Base-by-base conservation (phyloP, 768 basidiomycete genomes). In the Chalciporus chontae region DNA sequence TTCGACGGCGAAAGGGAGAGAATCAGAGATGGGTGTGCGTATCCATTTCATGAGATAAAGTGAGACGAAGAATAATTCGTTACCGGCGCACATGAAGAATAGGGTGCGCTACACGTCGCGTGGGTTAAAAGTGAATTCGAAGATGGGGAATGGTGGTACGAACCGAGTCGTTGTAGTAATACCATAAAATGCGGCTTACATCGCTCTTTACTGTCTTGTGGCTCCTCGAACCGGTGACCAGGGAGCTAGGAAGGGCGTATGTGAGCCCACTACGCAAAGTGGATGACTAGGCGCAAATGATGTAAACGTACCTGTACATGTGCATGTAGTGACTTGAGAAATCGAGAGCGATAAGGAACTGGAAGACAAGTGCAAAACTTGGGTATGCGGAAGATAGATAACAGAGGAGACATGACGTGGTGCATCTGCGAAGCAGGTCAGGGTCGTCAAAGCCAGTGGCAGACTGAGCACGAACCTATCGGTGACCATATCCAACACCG, bases 291-390 rank as follows among this genome's bases (percentile, higher is more conserved):
- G 18, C 8, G 13, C 18, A 10, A 10, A 23, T 3, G 5, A 32
- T 17, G 19, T 43, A 51, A 58, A 26, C 26, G 7, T 60, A 94
- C 95, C 95, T 96, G 69, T 97, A 96, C 96, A 98, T 99, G 69
- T 98, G 96, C 83, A 98, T 97, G 71, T 98, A 98, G 70, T 98
- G 96, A 58, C 92, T 95, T 60, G 89, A 87, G 67, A 99, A 99
- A 68, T 99, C 96, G 50, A 99, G 81, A 0, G 94, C 83, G 70
- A 99, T 99, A 53, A 99, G 81, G 72, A 90, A 87, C 70, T 96
- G 93, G 76, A 99, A 97, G 43, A 84, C 61, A 29, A 95, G 72
- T 3, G 94, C 89, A 54, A 76, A 90, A n/a, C 70, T 61, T 4
- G 94, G 93, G 72, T 97, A 98, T 45, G 82, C 91, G 9, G 87